Base-by-base conservation (phyloP, 1,284 basidiomycete genomes). In the Inonotus obliquus region DNA sequence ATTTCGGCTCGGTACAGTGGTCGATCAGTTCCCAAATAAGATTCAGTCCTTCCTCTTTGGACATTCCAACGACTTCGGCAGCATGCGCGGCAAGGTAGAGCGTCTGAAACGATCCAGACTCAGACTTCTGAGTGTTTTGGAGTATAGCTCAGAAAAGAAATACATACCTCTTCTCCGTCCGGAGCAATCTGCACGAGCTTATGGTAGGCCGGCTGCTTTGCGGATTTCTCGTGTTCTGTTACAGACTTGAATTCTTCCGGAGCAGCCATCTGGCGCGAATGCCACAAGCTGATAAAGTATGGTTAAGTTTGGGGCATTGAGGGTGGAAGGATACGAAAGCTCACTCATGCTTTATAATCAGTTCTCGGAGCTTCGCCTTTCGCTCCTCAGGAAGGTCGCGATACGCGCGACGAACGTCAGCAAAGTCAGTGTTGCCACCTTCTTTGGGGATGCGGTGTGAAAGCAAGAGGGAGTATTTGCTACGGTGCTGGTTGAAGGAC, bases 21-120 rank as follows among this genome's bases (percentile, higher is more conserved):
- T 63, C 64, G 14, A 71, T 59, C 2, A 73, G 66, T 52, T 70
- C 67, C 35, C 66, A 57, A n/a, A 73, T 67, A 55, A 70, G 54
- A 56, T 65, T 62, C 35, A 65, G 64, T 41, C 69, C 65, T 49
- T 69, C 67, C n/a, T 70, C 68, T 29, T 69, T 57, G 1, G 65
- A 59, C 65, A 66, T 63, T 9, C 67, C 69, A 19, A 68, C 66
- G 38, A 71, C 63, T 25, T 67, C 64, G 35, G 68, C 64, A 11
- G 68, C 65, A 57, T 72, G 70, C 10, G 65, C 65, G 0, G 68
- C 69, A n/a, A 73, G 69, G 65, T 70, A 71, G 21, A 73, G 62
- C n/a, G 67, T 68, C 60, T 68, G 23, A 25, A 14, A 41, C 17
- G 17, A 21, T 32, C 9, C 41, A 14, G 41, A n/a, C n/a, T n/a